Evolutionary conservation across 2,329 filamentous ascomycete species (phyloP), one percentile per base, ranked within the genome.

Genomic region (Lachnellula hyalina): DNA sequence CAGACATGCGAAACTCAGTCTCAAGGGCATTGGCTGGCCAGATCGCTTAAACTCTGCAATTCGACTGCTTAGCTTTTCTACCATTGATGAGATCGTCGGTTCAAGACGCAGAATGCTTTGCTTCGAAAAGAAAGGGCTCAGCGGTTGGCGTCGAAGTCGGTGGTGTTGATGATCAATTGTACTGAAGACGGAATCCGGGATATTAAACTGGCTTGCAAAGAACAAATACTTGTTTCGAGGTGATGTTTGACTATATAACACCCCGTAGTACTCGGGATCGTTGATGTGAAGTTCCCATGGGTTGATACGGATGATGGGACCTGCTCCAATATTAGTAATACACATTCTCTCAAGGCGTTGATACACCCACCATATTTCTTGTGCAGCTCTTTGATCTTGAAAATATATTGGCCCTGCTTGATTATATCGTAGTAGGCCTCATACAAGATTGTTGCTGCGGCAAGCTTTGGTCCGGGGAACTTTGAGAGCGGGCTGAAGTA

Each of bases 381-480:
- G 36, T 62, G 60, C 35, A 62, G 47, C 32, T 56, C 47, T n/a
- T 52, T 49, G 34, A 56, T 61, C 17, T 54, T 51, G 38, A 56
- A 59, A 5, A 48, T 44, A 42, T 48, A 61, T 36, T 60, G 53
- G 1, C 65, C 66, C 17, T 52, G 14, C 41, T 54, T 52, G 38
- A 60, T 45, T 3, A 64, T 28, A 32, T 67, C 61, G 47, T 60
- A 64, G 35, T 66, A 68, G 8, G 54, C 47, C 23, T 61, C 59
- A 42, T 66, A 67, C 57, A 53, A 58, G 5, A 49, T 38, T 4
- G 63, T 67, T 21, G 64, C 61, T 3, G 67, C 68, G 2, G 69
- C 68, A 1, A 66, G 53, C 14, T 55, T 65, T 1, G 70, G 70
- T 5, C 70, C 69, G 2, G 63, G 67, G 47, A 70, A 69, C 35